Percentiles rank a stretch among this genome's conserved stretches.
Conservation (phyloP, 1,284 basidiomycete genomes). For the Austroboletus novae-zelandiae region DNA sequence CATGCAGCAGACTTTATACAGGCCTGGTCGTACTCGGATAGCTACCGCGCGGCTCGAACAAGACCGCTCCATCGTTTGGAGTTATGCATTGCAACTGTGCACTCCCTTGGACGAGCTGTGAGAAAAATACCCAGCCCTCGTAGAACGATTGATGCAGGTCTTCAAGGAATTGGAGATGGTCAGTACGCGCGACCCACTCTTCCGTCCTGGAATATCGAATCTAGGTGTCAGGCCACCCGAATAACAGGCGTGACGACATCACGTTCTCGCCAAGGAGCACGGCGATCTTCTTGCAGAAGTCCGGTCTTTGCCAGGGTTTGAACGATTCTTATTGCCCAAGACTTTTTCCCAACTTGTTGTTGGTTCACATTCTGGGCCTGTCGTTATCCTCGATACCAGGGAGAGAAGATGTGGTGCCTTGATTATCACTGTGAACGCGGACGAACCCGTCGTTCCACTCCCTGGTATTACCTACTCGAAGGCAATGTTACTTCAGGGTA, state of each 20-base stretch:
- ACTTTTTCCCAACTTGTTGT: neutral
- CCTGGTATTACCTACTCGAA: neutral
- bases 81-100: neutral
- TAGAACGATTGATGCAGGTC: neutral
- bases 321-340: slow-evolving; percentile 1
- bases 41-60: slow-evolving; percentile 3
- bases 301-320: neutral
- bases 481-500: neutral
- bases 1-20: neutral
- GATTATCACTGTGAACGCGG: neutral
- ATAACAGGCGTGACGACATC: neutral
- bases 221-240: neutral
- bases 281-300: neutral
- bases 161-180: neutral
- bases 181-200: neutral
- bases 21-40: neutral
- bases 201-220: neutral
- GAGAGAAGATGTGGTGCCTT: neutral
- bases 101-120: neutral
- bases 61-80: neutral
- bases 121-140: neutral
- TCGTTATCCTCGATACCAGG: slow-evolving; percentile 1
- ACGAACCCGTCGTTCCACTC: neutral
- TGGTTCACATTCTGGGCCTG: neutral
- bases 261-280: neutral